Evolutionary conservation across 495 filamentous ascomycete species (phyloP).

Genomic region (Aspergillus ostianus): DNA sequence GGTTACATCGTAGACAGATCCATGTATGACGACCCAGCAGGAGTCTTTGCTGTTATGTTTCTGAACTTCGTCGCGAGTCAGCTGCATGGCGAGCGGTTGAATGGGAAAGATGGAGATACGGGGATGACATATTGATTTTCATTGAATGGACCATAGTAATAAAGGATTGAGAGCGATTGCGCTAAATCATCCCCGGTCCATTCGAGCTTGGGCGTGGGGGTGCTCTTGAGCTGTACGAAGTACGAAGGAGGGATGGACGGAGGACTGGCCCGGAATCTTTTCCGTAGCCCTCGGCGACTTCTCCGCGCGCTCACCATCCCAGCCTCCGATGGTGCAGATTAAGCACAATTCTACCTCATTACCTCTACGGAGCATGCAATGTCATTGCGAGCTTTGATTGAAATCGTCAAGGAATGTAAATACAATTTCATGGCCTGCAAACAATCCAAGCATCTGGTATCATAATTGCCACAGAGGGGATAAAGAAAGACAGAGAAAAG

Average conservation of each 20-base stretch:
- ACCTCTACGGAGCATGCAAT: no score
- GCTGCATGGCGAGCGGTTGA: background rate
- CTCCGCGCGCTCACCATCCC: background rate
- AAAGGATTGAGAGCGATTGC: background rate
- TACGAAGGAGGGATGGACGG: background rate
- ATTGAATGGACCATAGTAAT: background rate
- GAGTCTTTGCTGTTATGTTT: constrained; percentile 66
- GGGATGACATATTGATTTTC: background rate
- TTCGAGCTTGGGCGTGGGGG: background rate
- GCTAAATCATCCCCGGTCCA: background rate
- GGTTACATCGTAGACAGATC: constrained; percentile 78
- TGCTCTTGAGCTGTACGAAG: background rate
- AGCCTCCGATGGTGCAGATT: no score
- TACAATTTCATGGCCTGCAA: constrained; percentile 21
- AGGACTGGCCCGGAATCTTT: background rate
- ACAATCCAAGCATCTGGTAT: constrained; percentile 27
- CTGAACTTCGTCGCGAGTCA: constrained; percentile 52
- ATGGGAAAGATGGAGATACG: background rate
- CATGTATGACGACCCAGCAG: constrained; percentile 80
- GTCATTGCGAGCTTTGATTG: background rate
- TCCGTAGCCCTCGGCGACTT: background rate
- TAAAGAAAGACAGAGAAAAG: constrained; percentile 4
- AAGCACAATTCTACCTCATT: no score
- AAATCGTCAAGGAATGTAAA: constrained; percentile 18
- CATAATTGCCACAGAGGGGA: constrained; percentile 21